Evolutionary conservation across 768 basidiomycete genomes (phyloP).

Genomic region (Auricularia sp.): DNA sequence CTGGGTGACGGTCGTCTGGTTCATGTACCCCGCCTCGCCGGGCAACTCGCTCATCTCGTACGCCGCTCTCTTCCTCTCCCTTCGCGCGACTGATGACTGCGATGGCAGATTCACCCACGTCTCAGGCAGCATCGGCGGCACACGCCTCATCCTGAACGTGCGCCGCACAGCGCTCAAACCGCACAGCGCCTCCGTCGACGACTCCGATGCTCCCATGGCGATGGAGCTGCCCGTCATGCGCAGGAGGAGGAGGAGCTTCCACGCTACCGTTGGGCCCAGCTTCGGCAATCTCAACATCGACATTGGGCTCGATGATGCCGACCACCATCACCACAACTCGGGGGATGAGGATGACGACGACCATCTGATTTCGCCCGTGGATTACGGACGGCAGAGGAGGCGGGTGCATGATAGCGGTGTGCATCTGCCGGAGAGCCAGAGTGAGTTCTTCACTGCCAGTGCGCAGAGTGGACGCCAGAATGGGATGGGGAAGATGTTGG

Average conservation of each 20-base stretch:
- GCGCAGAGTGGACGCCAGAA: background rate
- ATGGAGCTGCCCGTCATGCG: background rate
- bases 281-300: background rate
- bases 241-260: background rate
- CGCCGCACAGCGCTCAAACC: background rate
- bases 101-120: background rate
- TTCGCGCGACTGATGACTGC: background rate
- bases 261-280: background rate
- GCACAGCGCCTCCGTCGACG: background rate
- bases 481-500: background rate
- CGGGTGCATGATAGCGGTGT: background rate
- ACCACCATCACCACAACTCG: background rate
- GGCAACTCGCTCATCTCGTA: constrained; percentile 1
- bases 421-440: background rate
- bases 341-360: background rate
- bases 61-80: background rate
- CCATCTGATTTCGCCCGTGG: background rate
- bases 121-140: background rate
- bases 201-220: background rate
- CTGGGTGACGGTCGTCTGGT: background rate
- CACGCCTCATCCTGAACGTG: background rate
- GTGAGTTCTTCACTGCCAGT: background rate
- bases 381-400: background rate
- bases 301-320: background rate
- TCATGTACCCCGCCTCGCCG: background rate